phyloP scores from a whole-genome alignment of 140 eudicot species.

The Flaveria floridana region DNA sequence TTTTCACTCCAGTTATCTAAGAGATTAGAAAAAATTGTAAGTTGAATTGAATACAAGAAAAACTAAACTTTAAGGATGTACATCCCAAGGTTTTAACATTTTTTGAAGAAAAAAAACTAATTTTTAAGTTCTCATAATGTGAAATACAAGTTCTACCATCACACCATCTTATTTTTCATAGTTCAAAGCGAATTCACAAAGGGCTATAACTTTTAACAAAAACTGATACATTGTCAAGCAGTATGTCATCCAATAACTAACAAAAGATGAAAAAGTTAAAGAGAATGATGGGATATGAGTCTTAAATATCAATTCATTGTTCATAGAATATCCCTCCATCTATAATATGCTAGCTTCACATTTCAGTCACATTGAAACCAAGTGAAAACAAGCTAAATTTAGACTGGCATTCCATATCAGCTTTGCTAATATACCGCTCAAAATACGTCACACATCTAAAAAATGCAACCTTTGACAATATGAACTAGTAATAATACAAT shows the following conservation, averaged over 20 bases:
- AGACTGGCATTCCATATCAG: background rate
- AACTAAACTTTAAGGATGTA: background rate
- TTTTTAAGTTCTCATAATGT: background rate
- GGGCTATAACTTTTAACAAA: background rate
- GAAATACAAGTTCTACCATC: background rate
- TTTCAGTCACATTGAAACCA: background rate
- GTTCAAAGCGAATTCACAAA: no score
- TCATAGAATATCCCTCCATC: background rate
- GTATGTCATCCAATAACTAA: background rate
- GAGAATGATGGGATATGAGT: background rate
- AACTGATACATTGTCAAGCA: background rate
- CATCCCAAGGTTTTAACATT: background rate
- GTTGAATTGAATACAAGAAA: no score
- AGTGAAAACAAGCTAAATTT: background rate
- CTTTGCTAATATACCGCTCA: no score
- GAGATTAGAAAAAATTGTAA: background rate
- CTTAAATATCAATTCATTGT: no score
- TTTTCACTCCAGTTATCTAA: conserved; percentile 81
- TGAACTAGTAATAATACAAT: background rate
- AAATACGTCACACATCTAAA: background rate
- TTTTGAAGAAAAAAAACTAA: background rate
- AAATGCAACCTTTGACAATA: background rate
- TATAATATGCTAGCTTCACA: background rate
- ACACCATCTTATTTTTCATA: background rate
- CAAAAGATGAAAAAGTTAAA: background rate